phyloP scores from a whole-genome alignment of 2,329 filamentous ascomycete species.

The Verticillium klebahnii region DNA sequence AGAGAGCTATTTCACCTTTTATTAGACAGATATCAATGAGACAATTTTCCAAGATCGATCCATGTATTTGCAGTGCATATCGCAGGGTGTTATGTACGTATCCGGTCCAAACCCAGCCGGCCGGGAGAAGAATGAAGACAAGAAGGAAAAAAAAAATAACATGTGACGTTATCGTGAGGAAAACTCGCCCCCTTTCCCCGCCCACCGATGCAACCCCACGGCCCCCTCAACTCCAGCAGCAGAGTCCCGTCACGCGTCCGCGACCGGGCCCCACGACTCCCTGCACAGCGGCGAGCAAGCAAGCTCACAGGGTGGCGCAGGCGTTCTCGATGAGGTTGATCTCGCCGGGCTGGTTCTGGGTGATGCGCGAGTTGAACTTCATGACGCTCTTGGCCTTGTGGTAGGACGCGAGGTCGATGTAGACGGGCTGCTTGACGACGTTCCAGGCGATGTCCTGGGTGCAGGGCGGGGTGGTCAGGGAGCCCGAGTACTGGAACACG shows the following conservation, averaged over 20 bases:
- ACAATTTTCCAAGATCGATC: neutral
- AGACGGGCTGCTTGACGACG: slow-evolving; percentile 41
- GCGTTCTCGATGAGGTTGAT: slow-evolving; percentile 34
- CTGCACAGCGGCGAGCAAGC: neutral
- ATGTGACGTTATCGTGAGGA: neutral
- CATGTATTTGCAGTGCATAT: neutral
- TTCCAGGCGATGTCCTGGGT: slow-evolving; percentile 51
- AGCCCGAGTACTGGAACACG: slow-evolving; percentile 50
- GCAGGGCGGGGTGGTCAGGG: slow-evolving; percentile 60
- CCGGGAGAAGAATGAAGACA: neutral
- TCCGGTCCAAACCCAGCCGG: neutral
- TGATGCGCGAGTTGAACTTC: slow-evolving; percentile 51
- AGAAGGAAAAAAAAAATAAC: neutral
- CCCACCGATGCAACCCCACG: neutral
- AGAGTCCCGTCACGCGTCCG: neutral
- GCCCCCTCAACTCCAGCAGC: slow-evolving; percentile 2
- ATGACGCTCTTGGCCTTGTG: slow-evolving; percentile 46
- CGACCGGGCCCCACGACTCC: neutral
- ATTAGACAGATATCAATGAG: neutral
- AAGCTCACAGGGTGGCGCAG: slow-evolving; percentile 1
- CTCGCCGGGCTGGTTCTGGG: slow-evolving; percentile 43
- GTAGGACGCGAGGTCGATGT: slow-evolving; percentile 43
- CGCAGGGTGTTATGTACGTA: neutral
- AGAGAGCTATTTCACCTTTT: neutral
- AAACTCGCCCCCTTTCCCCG: neutral